These are phyloP conservation scores for Candida sp. DNA, from an alignment of 1,139 yeast species.

Conservation along the genomic window DNA sequence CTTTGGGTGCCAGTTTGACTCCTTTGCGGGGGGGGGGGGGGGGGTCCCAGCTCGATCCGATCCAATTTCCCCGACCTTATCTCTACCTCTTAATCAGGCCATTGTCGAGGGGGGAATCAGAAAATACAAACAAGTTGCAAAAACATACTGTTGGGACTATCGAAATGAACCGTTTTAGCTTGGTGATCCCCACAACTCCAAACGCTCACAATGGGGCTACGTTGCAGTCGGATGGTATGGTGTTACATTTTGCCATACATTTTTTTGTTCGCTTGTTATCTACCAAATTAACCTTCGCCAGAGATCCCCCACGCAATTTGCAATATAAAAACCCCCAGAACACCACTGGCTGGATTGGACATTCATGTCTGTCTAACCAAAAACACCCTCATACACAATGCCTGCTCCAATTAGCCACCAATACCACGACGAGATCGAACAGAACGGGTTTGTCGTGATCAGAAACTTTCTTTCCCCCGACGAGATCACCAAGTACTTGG, in stretches of 20 bases:
- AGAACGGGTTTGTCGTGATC: constrained; percentile 50
- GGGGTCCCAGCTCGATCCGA: too few relatives aligned
- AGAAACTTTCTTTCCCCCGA: constrained; percentile 44
- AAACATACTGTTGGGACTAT: too few relatives aligned
- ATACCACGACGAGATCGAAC: constrained; percentile 40
- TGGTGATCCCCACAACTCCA: neutral
- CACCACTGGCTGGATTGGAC: neutral
- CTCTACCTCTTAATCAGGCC: too few relatives aligned
- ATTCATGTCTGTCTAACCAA: neutral
- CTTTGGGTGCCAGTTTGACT: neutral
- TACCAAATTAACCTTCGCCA: neutral
- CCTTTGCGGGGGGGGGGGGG: too few relatives aligned
- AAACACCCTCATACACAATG: constrained; percentile 7
- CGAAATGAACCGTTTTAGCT: neutral
- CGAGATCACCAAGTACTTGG: constrained; percentile 41
- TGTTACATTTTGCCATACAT: constrained; percentile 6
- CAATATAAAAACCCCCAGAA: neutral
- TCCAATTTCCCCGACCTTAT: too few relatives aligned
- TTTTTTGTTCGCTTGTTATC: neutral
- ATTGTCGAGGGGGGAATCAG: too few relatives aligned
- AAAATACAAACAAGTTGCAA: too few relatives aligned
- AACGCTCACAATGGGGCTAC: neutral
- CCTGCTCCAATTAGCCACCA: constrained; percentile 17
- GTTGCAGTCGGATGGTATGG: neutral
- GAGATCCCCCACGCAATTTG: neutral